Percentiles rank a stretch among this genome's conserved stretches.
Evolutionary conservation across 768 basidiomycete species (phyloP).

Genomic region (Mycena alexandri): DNA sequence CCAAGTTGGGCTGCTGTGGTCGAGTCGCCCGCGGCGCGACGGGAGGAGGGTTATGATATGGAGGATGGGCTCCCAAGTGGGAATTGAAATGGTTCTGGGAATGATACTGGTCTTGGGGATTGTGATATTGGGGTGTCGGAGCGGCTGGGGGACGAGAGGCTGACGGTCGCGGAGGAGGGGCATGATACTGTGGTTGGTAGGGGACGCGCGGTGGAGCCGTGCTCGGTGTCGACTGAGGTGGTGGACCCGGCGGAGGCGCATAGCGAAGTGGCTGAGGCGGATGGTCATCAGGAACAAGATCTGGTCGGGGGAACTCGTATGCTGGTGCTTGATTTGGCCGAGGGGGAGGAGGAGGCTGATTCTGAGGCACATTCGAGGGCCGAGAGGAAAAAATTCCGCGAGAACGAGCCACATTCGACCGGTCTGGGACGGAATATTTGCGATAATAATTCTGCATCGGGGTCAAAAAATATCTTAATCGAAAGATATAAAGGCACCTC

Average conservation of each 20-base stretch:
- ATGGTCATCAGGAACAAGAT: constrained; percentile 64
- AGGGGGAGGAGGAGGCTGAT: constrained; percentile 51
- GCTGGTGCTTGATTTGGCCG: constrained; percentile 44
- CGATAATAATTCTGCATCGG: constrained; percentile 67
- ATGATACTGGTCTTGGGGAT: constrained; percentile 39
- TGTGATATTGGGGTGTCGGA: constrained; percentile 28
- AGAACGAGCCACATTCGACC: constrained; percentile 47
- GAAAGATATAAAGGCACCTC: constrained; percentile 58
- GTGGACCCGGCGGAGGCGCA: constrained; percentile 40
- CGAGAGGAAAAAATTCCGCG: constrained; percentile 63
- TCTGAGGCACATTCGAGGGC: constrained; percentile 41
- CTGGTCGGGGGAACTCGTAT: constrained; percentile 69
- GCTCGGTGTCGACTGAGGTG: constrained; percentile 35
- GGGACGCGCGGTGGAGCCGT: constrained; percentile 30
- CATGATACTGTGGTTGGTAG: constrained; percentile 28
- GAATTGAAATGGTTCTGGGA: constrained; percentile 38
- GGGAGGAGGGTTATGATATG: constrained; percentile 28
- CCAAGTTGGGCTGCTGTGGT: constrained; percentile 24
- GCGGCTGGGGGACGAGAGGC: constrained; percentile 33
- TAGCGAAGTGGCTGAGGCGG: constrained; percentile 37
- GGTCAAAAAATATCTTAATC: not conserved
- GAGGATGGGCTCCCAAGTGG: constrained; percentile 31
- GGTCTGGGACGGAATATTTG: constrained; percentile 71
- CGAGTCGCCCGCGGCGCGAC: constrained; percentile 30
- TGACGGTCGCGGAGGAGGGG: constrained; percentile 42